phyloP scores from a whole-genome alignment of 2,329 filamentous ascomycete genomes.

The Coniochaeta ligniaria region DNA sequence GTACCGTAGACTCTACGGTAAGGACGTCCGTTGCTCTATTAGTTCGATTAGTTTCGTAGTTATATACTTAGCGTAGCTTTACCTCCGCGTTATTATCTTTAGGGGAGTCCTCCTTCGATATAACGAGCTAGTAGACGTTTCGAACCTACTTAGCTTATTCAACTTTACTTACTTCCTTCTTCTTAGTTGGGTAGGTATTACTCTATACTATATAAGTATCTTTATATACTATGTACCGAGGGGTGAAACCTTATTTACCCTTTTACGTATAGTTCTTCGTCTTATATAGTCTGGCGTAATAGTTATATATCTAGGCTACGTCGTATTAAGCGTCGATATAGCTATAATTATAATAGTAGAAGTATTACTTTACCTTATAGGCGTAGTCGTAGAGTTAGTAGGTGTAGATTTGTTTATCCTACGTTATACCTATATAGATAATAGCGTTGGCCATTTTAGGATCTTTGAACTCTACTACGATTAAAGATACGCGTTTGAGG shows the following conservation, averaged over 20 bases:
- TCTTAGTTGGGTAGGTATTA: conserved; percentile 17
- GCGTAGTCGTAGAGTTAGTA: conserved; percentile 17
- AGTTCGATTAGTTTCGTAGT: too few species aligned
- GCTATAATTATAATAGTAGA: conserved; percentile 16
- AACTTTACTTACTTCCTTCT: conserved; percentile 12
- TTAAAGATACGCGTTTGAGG: too few species aligned
- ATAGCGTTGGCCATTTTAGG: too few species aligned
- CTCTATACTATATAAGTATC: conserved; percentile 17
- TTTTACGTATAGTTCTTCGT: conserved; percentile 14
- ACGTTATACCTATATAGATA: neutral
- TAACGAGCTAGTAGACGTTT: too few species aligned
- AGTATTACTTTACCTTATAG: conserved; percentile 19
- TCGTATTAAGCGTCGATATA: conserved; percentile 16
- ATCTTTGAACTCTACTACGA: too few species aligned
- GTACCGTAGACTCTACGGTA: too few species aligned
- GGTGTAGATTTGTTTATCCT: conserved; percentile 11
- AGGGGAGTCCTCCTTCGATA: too few species aligned
- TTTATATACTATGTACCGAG: conserved; percentile 16
- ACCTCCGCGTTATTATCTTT: too few species aligned
- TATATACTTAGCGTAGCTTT: too few species aligned
- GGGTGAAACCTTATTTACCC: conserved; percentile 12
- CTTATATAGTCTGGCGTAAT: conserved; percentile 15
- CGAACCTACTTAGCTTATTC: too few species aligned
- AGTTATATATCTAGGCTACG: conserved; percentile 14
- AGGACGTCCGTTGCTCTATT: too few species aligned